Evolutionary conservation across 306 rosid species (phyloP).

Genomic region (Quercus mongolica): DNA sequence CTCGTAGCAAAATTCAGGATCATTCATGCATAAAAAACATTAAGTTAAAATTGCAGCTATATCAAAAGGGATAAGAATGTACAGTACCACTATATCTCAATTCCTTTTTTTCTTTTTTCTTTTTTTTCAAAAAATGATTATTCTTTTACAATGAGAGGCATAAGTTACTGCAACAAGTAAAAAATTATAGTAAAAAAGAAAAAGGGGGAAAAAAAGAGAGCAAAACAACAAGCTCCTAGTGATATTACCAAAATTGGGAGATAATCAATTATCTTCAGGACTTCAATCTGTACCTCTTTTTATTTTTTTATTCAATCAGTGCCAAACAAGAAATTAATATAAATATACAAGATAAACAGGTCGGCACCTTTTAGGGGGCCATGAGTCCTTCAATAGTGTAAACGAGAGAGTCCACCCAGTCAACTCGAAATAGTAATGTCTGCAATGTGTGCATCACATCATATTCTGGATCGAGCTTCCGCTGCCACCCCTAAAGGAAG

Average conservation of each 20-base stretch:
- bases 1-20: neutral
- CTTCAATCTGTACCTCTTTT: neutral
- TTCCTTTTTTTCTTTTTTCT: neutral
- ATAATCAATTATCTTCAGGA: neutral
- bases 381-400: constrained; percentile 59
- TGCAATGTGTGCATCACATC: constrained; percentile 58
- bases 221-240: neutral
- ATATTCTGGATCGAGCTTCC: constrained; percentile 75
- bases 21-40: neutral
- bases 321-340: neutral
- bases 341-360: neutral
- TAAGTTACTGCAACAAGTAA: neutral
- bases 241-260: neutral
- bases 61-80: neutral
- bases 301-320: neutral
- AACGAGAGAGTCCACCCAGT: constrained; percentile 58
- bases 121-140: neutral
- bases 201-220: neutral
- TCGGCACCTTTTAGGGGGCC: constrained; percentile 43
- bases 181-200: neutral
- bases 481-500: constrained; percentile 70
- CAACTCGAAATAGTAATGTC: constrained; percentile 56
- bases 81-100: no score
- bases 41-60: neutral
- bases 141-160: neutral